Evolutionary conservation across 495 filamentous ascomycete genomes (phyloP).

Genomic region (Penicillium bialowiezense): DNA sequence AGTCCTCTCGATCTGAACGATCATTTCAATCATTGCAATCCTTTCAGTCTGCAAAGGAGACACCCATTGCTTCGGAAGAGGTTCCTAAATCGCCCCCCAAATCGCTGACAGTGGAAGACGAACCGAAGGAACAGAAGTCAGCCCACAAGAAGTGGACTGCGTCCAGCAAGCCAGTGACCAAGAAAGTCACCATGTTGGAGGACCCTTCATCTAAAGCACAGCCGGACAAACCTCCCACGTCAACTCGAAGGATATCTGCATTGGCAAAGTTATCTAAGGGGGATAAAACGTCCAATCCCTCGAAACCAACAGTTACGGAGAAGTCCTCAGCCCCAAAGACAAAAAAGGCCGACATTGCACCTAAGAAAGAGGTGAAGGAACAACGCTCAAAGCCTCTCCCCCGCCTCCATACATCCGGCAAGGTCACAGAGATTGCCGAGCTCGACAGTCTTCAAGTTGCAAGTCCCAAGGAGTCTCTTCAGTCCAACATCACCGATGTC

Average conservation of each 20-base stretch:
- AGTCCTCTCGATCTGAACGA: conserved; percentile 21
- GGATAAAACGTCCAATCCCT: background rate
- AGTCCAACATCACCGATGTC: conserved; percentile 23
- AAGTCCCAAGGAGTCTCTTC: conserved; percentile 13
- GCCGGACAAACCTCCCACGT: background rate
- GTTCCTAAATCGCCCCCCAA: conserved; percentile 10
- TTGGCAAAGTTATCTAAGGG: conserved; percentile 3
- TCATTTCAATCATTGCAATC: conserved; percentile 20
- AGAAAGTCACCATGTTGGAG: conserved; percentile 1
- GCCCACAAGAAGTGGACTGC: background rate
- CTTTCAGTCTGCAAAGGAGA: conserved; percentile 9
- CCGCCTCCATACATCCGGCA: conserved; percentile 13
- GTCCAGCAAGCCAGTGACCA: background rate
- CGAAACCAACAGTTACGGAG: background rate
- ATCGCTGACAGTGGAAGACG: background rate
- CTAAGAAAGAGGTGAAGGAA: conserved; percentile 4
- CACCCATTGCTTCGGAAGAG: conserved; percentile 6
- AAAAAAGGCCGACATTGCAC: background rate
- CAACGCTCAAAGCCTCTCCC: conserved; percentile 17
- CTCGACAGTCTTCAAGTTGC: conserved; percentile 40
- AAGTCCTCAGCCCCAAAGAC: background rate
- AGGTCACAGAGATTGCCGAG: conserved; percentile 35
- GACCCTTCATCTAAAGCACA: background rate
- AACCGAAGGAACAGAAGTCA: background rate
- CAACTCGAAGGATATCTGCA: background rate